A percentile compares a stretch with the other conserved stretches of the same genome.
phyloP scores from a whole-genome alignment of 768 basidiomycete genomes.

The Agaricus sinodeliciosus region DNA sequence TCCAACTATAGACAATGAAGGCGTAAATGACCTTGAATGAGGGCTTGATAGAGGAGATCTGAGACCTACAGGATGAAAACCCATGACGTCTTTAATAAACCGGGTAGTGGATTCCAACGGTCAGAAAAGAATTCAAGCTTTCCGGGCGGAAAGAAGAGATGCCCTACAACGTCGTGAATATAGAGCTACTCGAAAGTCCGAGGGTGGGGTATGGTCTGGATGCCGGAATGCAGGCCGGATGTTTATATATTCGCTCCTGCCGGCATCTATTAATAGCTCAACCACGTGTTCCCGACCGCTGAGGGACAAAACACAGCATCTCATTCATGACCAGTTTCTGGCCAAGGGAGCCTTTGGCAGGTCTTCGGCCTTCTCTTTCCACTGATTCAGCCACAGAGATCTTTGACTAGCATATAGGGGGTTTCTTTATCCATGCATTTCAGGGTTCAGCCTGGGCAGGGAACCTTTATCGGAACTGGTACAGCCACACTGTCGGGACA shows the following conservation, averaged over 20 bases:
- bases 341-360: too few species aligned
- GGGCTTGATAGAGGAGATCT: conserved; percentile 6
- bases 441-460: conserved; percentile 8
- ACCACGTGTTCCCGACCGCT: conserved; percentile 13
- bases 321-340: too few species aligned
- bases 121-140: neutral
- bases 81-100: conserved; percentile 28
- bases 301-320: neutral
- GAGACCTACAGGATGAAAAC: conserved; percentile 41
- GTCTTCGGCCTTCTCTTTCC: neutral
- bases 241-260: conserved; percentile 20
- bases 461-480: conserved; percentile 4
- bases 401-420: neutral
- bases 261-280: conserved; percentile 12
- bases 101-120: neutral
- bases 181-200: conserved; percentile 14
- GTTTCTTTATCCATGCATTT: neutral
- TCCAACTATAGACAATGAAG: conserved; percentile 39
- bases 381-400: neutral
- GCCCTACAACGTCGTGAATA: conserved; percentile 1
- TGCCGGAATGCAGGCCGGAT: conserved; percentile 11
- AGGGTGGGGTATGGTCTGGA: conserved; percentile 10
- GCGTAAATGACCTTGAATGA: neutral
- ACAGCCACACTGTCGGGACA: neutral
- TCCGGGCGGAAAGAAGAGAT: neutral